These are phyloP conservation scores for Paecilomyces formosus DNA, from an alignment of 2,329 filamentous ascomycete genomes.

Conservation along the genomic window DNA sequence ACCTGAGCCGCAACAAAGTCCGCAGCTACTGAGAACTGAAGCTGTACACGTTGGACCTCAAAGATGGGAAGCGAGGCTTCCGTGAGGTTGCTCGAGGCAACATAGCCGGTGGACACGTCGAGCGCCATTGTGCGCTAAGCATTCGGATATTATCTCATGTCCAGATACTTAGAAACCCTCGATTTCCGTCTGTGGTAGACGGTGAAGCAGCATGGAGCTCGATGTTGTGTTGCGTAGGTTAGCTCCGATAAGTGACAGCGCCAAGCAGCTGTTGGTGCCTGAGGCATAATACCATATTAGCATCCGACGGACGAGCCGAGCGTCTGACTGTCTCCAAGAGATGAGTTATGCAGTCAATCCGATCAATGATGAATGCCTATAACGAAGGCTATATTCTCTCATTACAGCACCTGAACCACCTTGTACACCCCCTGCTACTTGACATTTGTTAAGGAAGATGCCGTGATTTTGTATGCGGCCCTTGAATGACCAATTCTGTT, in stretches of 20 bases:
- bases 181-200: conserved; percentile 7
- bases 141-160: conserved; percentile 21
- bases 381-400: no score
- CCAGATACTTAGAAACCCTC: conserved; percentile 9
- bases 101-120: conserved; percentile 65
- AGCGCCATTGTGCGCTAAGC: conserved; percentile 55
- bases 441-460: no score
- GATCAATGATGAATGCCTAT: no score
- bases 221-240: conserved; percentile 5
- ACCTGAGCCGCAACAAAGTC: conserved; percentile 96
- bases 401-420: no score
- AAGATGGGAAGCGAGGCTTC: conserved; percentile 76
- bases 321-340: no score
- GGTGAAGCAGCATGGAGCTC: conserved; percentile 13
- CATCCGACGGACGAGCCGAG: neutral
- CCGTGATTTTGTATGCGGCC: no score
- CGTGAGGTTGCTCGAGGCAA: conserved; percentile 55
- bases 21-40: conserved; percentile 88
- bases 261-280: neutral
- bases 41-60: conserved; percentile 82
- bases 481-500: no score
- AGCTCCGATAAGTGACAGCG: neutral
- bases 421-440: no score
- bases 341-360: no score
- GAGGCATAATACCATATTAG: neutral